Evolutionary conservation across 345 rosid genomes (phyloP), one percentile per base, ranked within the genome.

Genomic region (Eucalyptus polybractea): DNA sequence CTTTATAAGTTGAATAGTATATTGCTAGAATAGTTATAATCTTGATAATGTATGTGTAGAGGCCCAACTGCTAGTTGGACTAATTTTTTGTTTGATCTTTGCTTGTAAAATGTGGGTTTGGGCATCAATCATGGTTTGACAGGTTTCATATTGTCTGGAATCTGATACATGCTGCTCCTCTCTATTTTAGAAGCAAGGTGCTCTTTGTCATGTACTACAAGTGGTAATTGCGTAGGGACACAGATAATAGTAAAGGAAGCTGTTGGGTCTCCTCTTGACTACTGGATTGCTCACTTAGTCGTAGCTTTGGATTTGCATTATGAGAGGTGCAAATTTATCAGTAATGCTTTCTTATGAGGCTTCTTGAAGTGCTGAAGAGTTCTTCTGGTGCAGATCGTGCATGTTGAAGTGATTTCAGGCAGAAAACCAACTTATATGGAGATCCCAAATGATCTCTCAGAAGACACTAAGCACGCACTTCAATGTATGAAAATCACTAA

Each of bases 371-470:
- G 31, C 31, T 88, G 13, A 88, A 56, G 65, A 76, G 83, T 88
- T 92, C 88, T 56, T 89, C 80, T 54, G 91, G 54, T 91, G 94
- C 94, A 97, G 99, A 92, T 97, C 17, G 97, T 95, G 92, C 99
- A 97, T 88, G 94, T 97, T 87, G 96, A 96, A 92, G 92, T 92
- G 76, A 95, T 97, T 86, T 88, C 89, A 49, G 93, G 95, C 33
- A 94, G 97, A 88, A 94, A 92, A 90, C 95, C 98, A 87, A 91
- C 56, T 69, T 93, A 86, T 80, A 93, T 90, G 51, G 93, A 95
- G 89, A 91, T 96, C 56, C 95, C 98, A 86, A 85, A 89, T 72
- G 92, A 90, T 89, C 95, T 97, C 90, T 97, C 98, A 24, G 94
- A 95, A 85, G 91, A 90, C 90, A 93, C 94, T 21, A 97, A 93